A percentile compares a stretch with the other conserved stretches of the same genome.
phyloP scores from a whole-genome alignment of 306 rosid genomes.

The Rosa persica region DNA sequence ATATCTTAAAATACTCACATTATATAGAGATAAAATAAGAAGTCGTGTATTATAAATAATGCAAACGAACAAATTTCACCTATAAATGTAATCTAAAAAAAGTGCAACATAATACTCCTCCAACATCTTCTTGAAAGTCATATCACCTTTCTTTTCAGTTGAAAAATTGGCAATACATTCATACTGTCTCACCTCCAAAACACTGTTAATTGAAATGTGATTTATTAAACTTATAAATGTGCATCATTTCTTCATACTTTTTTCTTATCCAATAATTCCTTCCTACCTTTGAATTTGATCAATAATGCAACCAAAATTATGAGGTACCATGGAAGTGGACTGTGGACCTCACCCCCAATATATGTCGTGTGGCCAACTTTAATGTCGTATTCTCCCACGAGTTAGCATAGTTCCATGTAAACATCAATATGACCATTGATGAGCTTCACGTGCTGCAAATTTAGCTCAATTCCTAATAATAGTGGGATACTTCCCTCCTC shows the following conservation, averaged over 20 bases:
- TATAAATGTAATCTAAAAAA: neutral
- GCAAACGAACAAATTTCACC: neutral
- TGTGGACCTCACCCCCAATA: neutral
- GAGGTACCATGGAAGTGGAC: neutral
- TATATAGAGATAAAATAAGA: neutral
- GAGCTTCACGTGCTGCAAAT: conserved; percentile 12
- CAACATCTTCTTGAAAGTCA: too few species aligned
- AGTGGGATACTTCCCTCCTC: neutral
- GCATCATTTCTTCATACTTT: neutral
- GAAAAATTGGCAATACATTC: neutral
- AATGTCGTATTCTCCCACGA: neutral
- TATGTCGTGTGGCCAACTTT: neutral
- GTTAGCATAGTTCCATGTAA: neutral
- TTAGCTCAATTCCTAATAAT: neutral
- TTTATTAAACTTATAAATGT: neutral
- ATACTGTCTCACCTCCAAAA: neutral
- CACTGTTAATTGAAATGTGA: neutral
- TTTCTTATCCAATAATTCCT: neutral
- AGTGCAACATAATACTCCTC: neutral
- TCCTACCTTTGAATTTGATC: neutral
- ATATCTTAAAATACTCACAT: neutral
- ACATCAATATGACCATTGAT: neutral
- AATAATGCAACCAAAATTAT: conserved; percentile 3
- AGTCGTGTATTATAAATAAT: neutral
- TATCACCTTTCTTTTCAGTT: neutral